Evolutionary conservation across 23 red algal species (phyloP), one percentile per base, ranked within the genome.

Genomic region (Gracilaria vermiculophylla): DNA sequence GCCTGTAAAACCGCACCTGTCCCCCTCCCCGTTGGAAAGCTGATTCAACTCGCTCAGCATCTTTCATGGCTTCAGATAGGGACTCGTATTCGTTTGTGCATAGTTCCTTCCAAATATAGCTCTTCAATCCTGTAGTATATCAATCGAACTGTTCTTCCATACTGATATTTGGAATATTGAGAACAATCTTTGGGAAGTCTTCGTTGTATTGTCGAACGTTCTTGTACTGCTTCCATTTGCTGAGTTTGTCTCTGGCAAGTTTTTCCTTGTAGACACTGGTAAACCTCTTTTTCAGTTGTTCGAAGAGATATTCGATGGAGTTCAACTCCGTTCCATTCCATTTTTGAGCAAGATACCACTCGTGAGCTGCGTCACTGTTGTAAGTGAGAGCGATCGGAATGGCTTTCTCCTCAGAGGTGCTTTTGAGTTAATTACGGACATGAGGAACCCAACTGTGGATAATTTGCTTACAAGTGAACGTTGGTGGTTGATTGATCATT

Each of bases 191-290:
- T 0, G 41, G 21, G 32, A 80, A 80, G 51, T 54, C 76, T 1
- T 80, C 76, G 33, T 62, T 80, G 49, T 23, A 62, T 58, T 42
- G 19, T 0, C 35, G 27, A 16, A 80, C 52, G 21, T 58, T 53
- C 17, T 58, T 80, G 8, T 53, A 40, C 37, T 80, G 76, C 34
- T 57, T 80, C 31, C 53, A 80, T 23, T 60, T 40, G 8, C 31
- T 60, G 0, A 80, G 52, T 57, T 80, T 80, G 31, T 80, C 33
- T 33, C 76, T n/a, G 5, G 76, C 0, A 37, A 35, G 29, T 80
- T 80, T 80, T 24, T 80, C 76, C 17, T 80, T 80, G 27, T 80
- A 60, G 35, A 80, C 56, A 31, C 14, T 80, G 17, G 7, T 60
- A 40, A 31, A 54, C 21, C 44, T 34, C 9, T 54, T 62, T 0